Base-by-base conservation (phyloP, 108 stramenopile genomes). In the Nitzschia sp. region DNA sequence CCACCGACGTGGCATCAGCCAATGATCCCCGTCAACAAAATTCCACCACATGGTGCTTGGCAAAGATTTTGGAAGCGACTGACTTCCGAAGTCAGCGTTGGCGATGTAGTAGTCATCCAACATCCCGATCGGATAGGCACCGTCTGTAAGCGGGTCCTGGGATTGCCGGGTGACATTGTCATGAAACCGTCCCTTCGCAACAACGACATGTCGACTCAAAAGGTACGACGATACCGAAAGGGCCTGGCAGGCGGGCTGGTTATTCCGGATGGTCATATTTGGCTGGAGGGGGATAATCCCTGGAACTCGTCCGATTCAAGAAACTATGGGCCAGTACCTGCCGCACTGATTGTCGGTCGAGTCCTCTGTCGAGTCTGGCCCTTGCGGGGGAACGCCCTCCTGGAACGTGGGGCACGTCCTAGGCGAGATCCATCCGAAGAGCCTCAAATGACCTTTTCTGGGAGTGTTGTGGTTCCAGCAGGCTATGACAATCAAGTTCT, bases 261-360 rank as follows among this genome's bases (percentile, higher is more conserved):
- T 0, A 82, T 97, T 25, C 94, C 95, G 3, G 89, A 90, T 45
- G 97, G 97, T 2, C 96, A 96, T 59, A 65, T 97, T 5, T 98
- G 96, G 96, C 64, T 98, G 6, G 96, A 97, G 67, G 97, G 97
- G 23, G 97, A 98, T 54, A 98, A 98, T 72, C 70, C 87, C 9
- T 46, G 58, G 47, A 90, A 96, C 68, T 92, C 91, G 18, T 67
- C 72, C n/a, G 97, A 98, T 64, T 96, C 95, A 21, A 82, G 97
- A 18, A 63, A 78, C 19, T 98, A 98, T 71, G 97, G 97, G 6
- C 77, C 93, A 2, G 73, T 98, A 27, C 96, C 97, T 11, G 87
- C 95, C 32, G 79, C 90, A 4, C 68, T 97, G 47, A 71, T 96
- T 28, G 72, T 89, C 30, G 97, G 96, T 9, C 87, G 95, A 53